phyloP scores from a whole-genome alignment of 169 alveolate genomes.

The Plasmodium gaboni region DNA sequence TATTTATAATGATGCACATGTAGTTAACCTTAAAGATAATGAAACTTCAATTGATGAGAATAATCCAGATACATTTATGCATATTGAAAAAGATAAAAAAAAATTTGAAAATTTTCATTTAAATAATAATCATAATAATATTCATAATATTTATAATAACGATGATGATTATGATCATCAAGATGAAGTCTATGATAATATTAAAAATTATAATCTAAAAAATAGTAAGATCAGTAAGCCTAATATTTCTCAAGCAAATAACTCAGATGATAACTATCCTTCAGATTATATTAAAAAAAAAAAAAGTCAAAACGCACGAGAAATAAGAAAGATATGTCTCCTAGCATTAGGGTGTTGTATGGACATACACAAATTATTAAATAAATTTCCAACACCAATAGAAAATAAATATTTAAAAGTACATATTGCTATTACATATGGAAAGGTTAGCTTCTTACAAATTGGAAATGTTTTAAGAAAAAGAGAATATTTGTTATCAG shows the following conservation, averaged over 20 bases:
- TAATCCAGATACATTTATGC: neutral
- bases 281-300: neutral
- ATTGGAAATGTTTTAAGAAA: conserved; percentile 87
- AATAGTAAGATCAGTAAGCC: neutral
- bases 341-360: conserved; percentile 85
- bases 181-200: too few relatives aligned
- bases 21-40: neutral
- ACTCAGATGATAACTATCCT: too few relatives aligned
- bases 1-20: neutral
- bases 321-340: conserved; percentile 68
- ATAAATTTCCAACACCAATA: conserved; percentile 87
- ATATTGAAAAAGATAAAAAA: neutral
- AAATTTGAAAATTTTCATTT: too few relatives aligned
- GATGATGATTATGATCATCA: conserved; percentile 7
- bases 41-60: neutral
- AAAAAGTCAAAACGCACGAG: conserved; percentile 3
- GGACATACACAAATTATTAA: conserved; percentile 86
- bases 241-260: too few relatives aligned
- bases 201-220: neutral
- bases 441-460: conserved; percentile 83
- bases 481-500: conserved; percentile 85
- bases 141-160: neutral
- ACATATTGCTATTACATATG: conserved; percentile 88
- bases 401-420: conserved; percentile 81
- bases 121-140: neutral